Percentiles rank a stretch among this genome's conserved stretches.
These are phyloP conservation scores for Globisporangium iwayamae DNA, from an alignment of 352 stramenopile species.

Conservation along the genomic window DNA sequence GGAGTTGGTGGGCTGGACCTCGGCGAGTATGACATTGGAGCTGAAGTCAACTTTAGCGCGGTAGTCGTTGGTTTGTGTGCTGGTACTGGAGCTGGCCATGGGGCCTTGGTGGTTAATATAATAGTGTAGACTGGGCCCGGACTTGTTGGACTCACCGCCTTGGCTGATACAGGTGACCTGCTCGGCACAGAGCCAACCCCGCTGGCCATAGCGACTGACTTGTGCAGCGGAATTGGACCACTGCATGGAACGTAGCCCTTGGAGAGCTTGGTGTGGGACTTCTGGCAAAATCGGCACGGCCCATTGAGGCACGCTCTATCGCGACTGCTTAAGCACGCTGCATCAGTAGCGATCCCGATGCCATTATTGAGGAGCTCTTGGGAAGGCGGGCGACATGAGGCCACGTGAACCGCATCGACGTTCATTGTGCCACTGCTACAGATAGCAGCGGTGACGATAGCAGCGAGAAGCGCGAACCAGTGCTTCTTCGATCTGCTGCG, in stretches of 20 bases:
- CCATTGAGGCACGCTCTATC: neutral
- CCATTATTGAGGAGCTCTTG: neutral
- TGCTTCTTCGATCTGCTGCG: neutral
- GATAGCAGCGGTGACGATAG: neutral
- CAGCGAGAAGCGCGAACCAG: neutral
- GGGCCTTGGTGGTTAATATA: neutral
- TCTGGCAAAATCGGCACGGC: conserved; percentile 5
- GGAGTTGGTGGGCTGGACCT: neutral
- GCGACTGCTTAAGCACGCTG: neutral
- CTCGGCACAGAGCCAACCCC: neutral
- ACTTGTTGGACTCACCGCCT: neutral
- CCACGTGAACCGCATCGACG: neutral
- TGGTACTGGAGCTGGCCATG: neutral
- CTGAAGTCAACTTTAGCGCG: neutral
- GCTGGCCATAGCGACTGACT: neutral
- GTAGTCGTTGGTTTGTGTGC: neutral
- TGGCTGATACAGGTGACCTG: neutral
- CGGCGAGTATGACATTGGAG: no score
- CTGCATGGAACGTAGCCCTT: neutral
- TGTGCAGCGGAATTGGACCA: neutral
- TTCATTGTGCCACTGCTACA: neutral
- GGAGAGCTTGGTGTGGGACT: conserved; percentile 3
- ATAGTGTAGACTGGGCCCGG: neutral
- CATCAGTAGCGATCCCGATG: neutral
- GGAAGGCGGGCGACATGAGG: neutral